Evolutionary conservation across 495 filamentous ascomycete species (phyloP).

Genomic region (Daldinia vernicosa): DNA sequence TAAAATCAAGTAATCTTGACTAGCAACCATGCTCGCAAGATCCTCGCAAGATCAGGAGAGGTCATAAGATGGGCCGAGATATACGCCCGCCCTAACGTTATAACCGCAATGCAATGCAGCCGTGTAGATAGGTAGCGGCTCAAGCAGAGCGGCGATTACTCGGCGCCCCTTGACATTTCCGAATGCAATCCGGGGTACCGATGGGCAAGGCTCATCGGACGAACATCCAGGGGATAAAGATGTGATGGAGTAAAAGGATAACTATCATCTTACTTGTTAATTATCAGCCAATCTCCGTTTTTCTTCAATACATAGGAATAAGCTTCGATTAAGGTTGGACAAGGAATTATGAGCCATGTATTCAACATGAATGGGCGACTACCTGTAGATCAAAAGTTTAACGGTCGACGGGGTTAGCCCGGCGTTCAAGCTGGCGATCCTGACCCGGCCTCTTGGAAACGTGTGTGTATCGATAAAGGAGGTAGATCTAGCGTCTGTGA

Average conservation of each 20-base stretch:
- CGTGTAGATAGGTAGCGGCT: constrained; percentile 18
- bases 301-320: constrained; percentile 3
- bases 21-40: constrained; percentile 29
- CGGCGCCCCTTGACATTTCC: constrained; percentile 38
- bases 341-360: background rate
- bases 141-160: constrained; percentile 27
- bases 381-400: constrained; percentile 4
- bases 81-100: background rate
- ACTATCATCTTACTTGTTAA: background rate
- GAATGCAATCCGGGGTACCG: constrained; percentile 21
- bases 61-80: constrained; percentile 33
- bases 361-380: constrained; percentile 18
- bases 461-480: constrained; percentile 17
- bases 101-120: constrained; percentile 21
- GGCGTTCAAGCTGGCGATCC: constrained; percentile 23
- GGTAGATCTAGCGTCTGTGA: constrained; percentile 4
- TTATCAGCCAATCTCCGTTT: constrained; percentile 16
- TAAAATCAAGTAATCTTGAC: constrained; percentile 25
- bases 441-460: constrained; percentile 34
- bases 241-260: constrained; percentile 7
- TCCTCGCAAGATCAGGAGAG: constrained; percentile 40
- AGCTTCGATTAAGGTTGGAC: constrained; percentile 2
- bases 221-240: constrained; percentile 21
- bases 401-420: constrained; percentile 22
- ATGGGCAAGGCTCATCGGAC: constrained; percentile 14